phyloP scores from a whole-genome alignment of 305 asterid genomes.

The Fraxinus platypoda region DNA sequence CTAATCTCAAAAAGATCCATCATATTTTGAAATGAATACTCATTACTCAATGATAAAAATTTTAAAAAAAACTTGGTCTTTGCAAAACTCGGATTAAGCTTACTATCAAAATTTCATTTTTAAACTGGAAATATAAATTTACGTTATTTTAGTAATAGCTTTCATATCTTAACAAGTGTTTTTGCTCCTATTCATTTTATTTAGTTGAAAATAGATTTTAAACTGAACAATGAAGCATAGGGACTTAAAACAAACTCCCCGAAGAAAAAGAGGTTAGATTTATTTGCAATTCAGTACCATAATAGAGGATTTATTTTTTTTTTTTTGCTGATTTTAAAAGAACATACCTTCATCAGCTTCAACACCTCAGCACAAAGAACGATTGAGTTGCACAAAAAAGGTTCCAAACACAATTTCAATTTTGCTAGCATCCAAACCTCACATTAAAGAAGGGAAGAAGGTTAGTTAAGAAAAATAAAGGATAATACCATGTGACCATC shows the following conservation, averaged over 20 bases:
- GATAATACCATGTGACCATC: conserved; percentile 33
- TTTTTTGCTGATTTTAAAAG: not conserved
- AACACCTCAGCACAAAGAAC: conserved; percentile 32
- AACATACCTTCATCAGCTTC: conserved; percentile 39
- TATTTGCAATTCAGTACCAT: not conserved
- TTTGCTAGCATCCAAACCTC: conserved; percentile 46
- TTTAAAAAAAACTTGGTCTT: not conserved
- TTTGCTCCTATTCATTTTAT: not conserved
- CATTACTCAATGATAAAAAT: not conserved
- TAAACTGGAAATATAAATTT: not conserved
- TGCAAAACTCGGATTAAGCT: not conserved
- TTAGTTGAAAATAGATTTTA: not conserved
- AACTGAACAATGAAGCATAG: conserved; percentile 5
- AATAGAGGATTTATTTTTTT: not conserved
- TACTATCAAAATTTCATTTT: not conserved
- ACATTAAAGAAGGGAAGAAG: conserved; percentile 40
- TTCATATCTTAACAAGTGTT: not conserved
- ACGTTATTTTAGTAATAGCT: not conserved
- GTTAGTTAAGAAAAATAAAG: conserved; percentile 29
- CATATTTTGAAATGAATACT: not conserved
- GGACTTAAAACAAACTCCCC: conserved; percentile 13
- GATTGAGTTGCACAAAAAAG: conserved; percentile 30
- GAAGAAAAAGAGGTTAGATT: conserved; percentile 1
- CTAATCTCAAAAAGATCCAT: not conserved
- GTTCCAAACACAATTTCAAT: conserved; percentile 29